Evolutionary conservation across 306 rosid species (phyloP).

Genomic region (Begonia peltatifolia): DNA sequence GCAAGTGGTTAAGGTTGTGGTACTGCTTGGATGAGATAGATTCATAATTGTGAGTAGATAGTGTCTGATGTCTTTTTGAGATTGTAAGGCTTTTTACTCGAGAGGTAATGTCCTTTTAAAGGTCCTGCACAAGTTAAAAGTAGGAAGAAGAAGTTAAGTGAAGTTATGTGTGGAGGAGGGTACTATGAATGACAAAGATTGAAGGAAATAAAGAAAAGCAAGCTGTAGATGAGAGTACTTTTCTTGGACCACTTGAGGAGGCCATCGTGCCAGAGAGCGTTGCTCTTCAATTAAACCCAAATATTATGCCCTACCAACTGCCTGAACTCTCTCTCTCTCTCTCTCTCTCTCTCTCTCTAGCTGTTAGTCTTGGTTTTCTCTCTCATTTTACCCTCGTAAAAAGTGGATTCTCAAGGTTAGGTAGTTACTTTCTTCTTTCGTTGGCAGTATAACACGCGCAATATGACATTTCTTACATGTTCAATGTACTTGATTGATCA

Average conservation of each 20-base stretch:
- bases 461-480: not conserved
- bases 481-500: not conserved
- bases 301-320: not conserved
- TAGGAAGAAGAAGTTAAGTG: constrained; percentile 16
- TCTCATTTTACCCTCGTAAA: not conserved
- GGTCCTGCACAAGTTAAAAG: constrained; percentile 18
- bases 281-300: not conserved
- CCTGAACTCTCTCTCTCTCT: not conserved
- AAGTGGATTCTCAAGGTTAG: not conserved
- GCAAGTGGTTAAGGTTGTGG: constrained; percentile 25
- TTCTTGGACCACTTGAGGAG: constrained; percentile 41
- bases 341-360: not conserved
- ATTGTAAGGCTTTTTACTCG: constrained; percentile 4
- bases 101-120: constrained; percentile 9
- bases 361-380: not conserved
- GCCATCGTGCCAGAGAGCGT: not conserved
- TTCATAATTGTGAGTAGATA: not conserved
- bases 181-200: not conserved
- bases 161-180: constrained; percentile 28
- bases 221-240: constrained; percentile 6
- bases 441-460: not conserved
- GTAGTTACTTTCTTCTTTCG: not conserved
- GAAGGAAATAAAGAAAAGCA: constrained; percentile 26
- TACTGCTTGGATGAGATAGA: not conserved
- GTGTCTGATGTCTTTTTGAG: not conserved